Base-by-base conservation (phyloP, 1,284 basidiomycete species). In the Jaminaea rosea region DNA sequence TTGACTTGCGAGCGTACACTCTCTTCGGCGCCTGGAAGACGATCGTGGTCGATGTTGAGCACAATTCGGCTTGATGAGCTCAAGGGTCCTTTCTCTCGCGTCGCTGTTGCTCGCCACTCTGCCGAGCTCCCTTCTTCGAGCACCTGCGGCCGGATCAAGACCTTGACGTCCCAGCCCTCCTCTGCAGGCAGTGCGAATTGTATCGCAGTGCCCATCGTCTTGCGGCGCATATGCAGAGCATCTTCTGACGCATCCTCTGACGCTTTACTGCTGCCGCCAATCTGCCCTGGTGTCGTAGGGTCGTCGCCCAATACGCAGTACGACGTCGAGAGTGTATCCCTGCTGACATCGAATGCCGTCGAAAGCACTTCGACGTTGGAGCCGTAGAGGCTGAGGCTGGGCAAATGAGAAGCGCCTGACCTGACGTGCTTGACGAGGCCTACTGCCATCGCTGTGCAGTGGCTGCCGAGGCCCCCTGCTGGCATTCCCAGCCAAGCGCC, bases 81-180 rank as follows among this genome's bases (percentile, higher is more conserved):
- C 13, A 13, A 21, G 4, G 17, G 19, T 23, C 23, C 19, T 4
- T 23, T 15, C 39, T 17, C 39, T 11, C 39, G 19, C 23, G 19
- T 23, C 3, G 39, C 39, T 21, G 19, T 21, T 6, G 39, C 23
- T 13, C 24, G 39, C 39, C 39, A 42, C 19, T 23, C 39, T 4
- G 19, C 19, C 13, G 19, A 17, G 7, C 17, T 42, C 34, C 34
- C 34, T 23, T 42, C 39, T 23, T 42, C 39, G 19, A 24, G 17
- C 6, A 21, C 19, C 19, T 42, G 86, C 67, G 78, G 85, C 52
- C 82, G 46, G 80, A 81, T 52, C 82, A 53, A 56, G 27, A 80
- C 78, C 62, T 86, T 87, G 0, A 93, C 82, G 66, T 96, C 90
- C 93, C 93, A 98, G 7, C 89, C 88, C 60, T 90, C 83, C 3